Evolutionary conservation across 441 rosid genomes (phyloP).

Genomic region (Geranium incanum): DNA sequence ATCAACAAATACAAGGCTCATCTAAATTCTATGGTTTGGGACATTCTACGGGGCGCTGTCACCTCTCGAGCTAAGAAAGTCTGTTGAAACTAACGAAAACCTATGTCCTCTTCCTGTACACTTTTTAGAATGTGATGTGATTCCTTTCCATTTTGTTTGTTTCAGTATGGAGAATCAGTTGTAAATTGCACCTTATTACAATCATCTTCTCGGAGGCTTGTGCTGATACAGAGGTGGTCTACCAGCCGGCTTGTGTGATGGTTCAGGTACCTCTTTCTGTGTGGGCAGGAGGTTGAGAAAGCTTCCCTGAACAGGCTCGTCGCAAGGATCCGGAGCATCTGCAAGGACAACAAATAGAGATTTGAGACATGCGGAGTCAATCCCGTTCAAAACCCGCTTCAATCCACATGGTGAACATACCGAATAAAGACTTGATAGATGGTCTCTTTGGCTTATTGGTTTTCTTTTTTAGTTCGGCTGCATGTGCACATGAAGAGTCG

Average conservation of each 20-base stretch:
- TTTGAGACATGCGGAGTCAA: background rate
- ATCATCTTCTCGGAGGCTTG: background rate
- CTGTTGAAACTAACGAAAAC: background rate
- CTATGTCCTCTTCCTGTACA: background rate
- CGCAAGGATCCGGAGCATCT: slow-evolving; percentile 28
- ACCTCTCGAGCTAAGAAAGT: background rate
- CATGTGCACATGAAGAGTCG: background rate
- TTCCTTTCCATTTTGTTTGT: background rate
- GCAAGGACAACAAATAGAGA: background rate
- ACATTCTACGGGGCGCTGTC: background rate
- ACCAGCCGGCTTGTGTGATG: background rate
- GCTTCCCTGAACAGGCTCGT: slow-evolving; percentile 63
- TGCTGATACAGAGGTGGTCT: background rate
- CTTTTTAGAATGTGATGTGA: background rate
- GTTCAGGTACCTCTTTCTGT: slow-evolving; percentile 46
- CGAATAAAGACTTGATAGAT: slow-evolving; percentile 87
- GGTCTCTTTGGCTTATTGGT: slow-evolving; percentile 83
- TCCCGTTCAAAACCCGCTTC: background rate
- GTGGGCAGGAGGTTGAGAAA: slow-evolving; percentile 65
- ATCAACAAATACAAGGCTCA: too few relatives aligned
- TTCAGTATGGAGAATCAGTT: background rate
- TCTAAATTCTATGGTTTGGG: background rate
- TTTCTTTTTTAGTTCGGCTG: slow-evolving; percentile 88
- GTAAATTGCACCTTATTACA: background rate
- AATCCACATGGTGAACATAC: slow-evolving; percentile 32